Percentiles rank a stretch among this genome's conserved stretches.
phyloP scores from a whole-genome alignment of 306 rosid genomes.

The Hippophae rhamnoides region DNA sequence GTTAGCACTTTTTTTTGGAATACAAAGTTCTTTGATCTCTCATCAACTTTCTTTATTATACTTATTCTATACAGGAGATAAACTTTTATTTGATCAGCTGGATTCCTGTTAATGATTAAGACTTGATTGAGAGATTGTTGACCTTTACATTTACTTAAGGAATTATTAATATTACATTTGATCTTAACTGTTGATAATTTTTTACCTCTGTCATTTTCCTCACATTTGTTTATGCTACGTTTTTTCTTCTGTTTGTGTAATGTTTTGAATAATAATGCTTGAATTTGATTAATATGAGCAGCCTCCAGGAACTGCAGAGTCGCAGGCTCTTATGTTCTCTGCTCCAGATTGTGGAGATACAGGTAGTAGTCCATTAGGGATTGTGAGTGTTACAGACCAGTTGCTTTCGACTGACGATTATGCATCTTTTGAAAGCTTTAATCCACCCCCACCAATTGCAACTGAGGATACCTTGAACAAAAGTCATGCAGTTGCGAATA shows the following conservation, averaged over 20 bases:
- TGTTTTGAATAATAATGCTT: too few relatives aligned
- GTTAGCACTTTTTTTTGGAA: background rate
- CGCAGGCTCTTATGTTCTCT: conserved; percentile 71
- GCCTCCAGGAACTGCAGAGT: conserved; percentile 99
- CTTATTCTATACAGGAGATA: background rate
- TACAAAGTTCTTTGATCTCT: background rate
- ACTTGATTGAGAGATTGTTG: background rate
- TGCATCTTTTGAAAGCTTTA: conserved; percentile 69
- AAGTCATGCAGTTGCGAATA: conserved; percentile 46
- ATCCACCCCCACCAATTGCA: conserved; percentile 48
- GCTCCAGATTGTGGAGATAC: conserved; percentile 73
- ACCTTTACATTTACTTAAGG: background rate
- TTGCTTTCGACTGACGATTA: conserved; percentile 59
- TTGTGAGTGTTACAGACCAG: conserved; percentile 69
- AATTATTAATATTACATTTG: background rate
- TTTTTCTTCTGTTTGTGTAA: background rate
- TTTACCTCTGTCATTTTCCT: background rate
- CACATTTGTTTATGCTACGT: background rate
- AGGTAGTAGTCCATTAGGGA: conserved; percentile 68
- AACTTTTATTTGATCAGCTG: background rate
- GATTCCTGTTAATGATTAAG: background rate
- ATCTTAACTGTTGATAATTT: background rate
- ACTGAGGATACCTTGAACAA: conserved; percentile 55
- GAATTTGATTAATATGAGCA: conserved; percentile 1
- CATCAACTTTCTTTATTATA: background rate